These are phyloP conservation scores for Tephrocybe sp. DNA, from an alignment of 768 basidiomycete species.

Conservation along the genomic window DNA sequence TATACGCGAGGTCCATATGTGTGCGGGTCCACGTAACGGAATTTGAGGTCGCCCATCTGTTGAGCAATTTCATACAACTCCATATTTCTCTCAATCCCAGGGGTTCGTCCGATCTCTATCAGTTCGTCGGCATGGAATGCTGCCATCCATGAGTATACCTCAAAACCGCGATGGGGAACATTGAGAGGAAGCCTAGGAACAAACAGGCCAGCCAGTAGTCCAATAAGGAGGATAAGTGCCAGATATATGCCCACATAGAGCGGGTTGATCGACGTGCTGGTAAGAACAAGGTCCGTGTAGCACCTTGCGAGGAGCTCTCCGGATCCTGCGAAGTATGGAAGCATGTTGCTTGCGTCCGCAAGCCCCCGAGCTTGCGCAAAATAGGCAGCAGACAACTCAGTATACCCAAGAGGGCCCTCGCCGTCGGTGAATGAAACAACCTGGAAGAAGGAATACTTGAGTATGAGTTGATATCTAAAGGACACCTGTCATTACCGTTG, in stretches of 20 bases:
- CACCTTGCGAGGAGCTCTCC: conserved; percentile 33
- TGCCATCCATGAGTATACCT: conserved; percentile 30
- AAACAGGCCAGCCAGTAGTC: conserved; percentile 29
- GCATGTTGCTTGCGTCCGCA: conserved; percentile 39
- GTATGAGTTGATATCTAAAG: not conserved
- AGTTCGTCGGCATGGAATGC: conserved; percentile 30
- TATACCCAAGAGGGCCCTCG: conserved; percentile 37
- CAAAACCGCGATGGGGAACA: conserved; percentile 30
- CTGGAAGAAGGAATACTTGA: conserved; percentile 17
- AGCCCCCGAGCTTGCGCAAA: conserved; percentile 34
- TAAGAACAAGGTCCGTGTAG: conserved; percentile 30
- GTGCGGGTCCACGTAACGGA: conserved; percentile 19
- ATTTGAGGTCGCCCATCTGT: conserved; percentile 27
- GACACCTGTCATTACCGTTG: conserved; percentile 28
- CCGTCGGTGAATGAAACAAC: conserved; percentile 37
- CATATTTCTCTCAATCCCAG: conserved; percentile 24
- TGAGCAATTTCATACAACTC: conserved; percentile 29
- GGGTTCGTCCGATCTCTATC: conserved; percentile 18
- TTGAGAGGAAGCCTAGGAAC: conserved; percentile 27
- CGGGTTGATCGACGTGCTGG: conserved; percentile 25
- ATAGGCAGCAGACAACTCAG: conserved; percentile 29
- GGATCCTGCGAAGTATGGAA: conserved; percentile 42
- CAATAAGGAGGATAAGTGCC: conserved; percentile 26
- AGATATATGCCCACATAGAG: conserved; percentile 25
- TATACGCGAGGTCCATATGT: no score